These are phyloP conservation scores for Lecanicillium sp. DNA, from an alignment of 2,329 filamentous ascomycete genomes.

Conservation along the genomic window DNA sequence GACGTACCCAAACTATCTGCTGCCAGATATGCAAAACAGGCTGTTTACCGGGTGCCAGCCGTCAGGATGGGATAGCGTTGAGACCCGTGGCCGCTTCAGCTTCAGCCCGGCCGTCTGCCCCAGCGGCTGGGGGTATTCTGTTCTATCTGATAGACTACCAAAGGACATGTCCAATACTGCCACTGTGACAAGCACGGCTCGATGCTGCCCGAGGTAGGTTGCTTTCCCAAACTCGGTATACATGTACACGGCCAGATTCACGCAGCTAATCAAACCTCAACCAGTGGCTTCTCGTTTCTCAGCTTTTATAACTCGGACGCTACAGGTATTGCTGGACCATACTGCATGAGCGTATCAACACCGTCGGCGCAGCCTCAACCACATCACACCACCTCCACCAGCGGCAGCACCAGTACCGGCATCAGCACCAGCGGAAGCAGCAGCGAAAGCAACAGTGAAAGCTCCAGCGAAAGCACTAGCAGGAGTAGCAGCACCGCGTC, in stretches of 20 bases:
- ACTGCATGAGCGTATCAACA: conserved; percentile 2
- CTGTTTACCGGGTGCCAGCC: conserved; percentile 7
- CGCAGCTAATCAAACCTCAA: not conserved
- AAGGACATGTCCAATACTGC: conserved; percentile 3
- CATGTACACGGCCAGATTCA: not conserved
- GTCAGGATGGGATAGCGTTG: conserved; percentile 5
- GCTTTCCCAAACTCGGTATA: not conserved
- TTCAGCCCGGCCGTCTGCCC: conserved; percentile 7
- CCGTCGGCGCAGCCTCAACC: not conserved
- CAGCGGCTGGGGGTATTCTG: conserved; percentile 7
- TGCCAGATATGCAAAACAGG: conserved; percentile 2
- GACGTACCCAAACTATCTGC: conserved; percentile 3
- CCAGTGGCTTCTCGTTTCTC: conserved; percentile 4
- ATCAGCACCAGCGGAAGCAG: too few species aligned
- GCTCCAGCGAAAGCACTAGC: too few species aligned
- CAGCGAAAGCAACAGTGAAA: too few species aligned
- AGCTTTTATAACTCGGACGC: not conserved
- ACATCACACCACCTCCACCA: not conserved
- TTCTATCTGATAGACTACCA: conserved; percentile 2
- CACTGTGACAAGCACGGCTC: conserved; percentile 4
- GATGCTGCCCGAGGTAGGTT: conserved; percentile 7
- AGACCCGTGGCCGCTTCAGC: not conserved
- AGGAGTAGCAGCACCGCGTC: not conserved
- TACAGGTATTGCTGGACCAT: conserved; percentile 1
- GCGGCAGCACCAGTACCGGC: not conserved